Evolutionary conservation across 2,329 filamentous ascomycete species (phyloP).

Genomic region (Aureobasidium sp.): DNA sequence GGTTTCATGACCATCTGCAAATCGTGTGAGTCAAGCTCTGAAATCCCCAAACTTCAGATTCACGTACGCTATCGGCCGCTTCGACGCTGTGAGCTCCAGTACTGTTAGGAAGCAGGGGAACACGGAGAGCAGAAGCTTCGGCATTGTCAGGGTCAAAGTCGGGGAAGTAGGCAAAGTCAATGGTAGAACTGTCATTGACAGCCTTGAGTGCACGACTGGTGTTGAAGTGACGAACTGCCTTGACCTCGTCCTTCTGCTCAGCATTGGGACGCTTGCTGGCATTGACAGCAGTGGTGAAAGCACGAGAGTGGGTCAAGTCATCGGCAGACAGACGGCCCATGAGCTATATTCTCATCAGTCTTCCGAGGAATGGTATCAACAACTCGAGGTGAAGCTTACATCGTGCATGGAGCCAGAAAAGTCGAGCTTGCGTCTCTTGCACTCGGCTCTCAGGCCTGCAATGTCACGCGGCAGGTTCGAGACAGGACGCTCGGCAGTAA

Average conservation of each 20-base stretch:
- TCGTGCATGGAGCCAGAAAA: slow-evolving; percentile 43
- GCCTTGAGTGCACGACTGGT: slow-evolving; percentile 52
- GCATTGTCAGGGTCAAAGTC: slow-evolving; percentile 39
- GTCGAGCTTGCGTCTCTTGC: slow-evolving; percentile 43
- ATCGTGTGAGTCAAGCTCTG: neutral
- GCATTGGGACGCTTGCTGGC: slow-evolving; percentile 36
- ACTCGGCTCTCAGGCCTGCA: slow-evolving; percentile 45
- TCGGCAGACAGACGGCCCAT: slow-evolving; percentile 47
- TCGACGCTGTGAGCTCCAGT: slow-evolving; percentile 20
- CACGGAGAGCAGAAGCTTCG: slow-evolving; percentile 21
- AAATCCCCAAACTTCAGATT: neutral
- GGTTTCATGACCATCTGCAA: slow-evolving; percentile 44
- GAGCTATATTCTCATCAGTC: slow-evolving; percentile 31
- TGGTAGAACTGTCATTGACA: slow-evolving; percentile 52
- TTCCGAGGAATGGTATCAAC: neutral
- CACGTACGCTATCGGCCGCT: slow-evolving; percentile 20
- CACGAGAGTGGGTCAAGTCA: slow-evolving; percentile 46
- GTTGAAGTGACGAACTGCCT: slow-evolving; percentile 51
- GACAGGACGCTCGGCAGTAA: slow-evolving; percentile 42
- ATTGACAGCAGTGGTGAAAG: slow-evolving; percentile 49
- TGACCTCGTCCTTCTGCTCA: slow-evolving; percentile 20
- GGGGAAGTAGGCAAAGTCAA: slow-evolving; percentile 58
- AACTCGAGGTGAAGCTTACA: slow-evolving; percentile 29
- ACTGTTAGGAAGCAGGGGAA: slow-evolving; percentile 26
- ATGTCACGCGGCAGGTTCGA: slow-evolving; percentile 46